A percentile compares a stretch with the other conserved stretches of the same genome.
Evolutionary conservation across 768 basidiomycete genomes (phyloP).

Genomic region (Lactarius tabidus): DNA sequence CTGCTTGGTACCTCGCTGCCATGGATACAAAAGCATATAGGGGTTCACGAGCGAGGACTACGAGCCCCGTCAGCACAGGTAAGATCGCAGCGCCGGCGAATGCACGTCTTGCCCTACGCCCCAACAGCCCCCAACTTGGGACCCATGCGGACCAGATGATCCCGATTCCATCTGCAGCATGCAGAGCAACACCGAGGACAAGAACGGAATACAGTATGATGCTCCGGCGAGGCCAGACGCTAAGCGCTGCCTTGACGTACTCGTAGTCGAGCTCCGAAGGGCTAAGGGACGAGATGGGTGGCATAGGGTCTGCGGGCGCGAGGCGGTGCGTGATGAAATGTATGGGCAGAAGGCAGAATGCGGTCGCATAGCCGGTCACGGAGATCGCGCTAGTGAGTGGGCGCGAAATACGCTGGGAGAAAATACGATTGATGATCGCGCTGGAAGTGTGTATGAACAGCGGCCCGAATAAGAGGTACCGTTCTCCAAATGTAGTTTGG

Average conservation of each 20-base stretch:
- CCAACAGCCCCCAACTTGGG: slow-evolving; percentile 30
- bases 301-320: slow-evolving; percentile 41
- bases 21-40: slow-evolving; percentile 51
- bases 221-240: slow-evolving; percentile 56
- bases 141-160: slow-evolving; percentile 51
- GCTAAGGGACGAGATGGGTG: slow-evolving; percentile 55
- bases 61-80: slow-evolving; percentile 56
- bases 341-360: slow-evolving; percentile 57
- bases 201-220: slow-evolving; percentile 63
- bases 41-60: slow-evolving; percentile 52
- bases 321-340: slow-evolving; percentile 69
- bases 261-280: slow-evolving; percentile 81
- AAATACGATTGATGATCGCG: slow-evolving; percentile 54
- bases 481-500: slow-evolving; percentile 66
- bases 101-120: slow-evolving; percentile 32
- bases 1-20: slow-evolving; percentile 47
- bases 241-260: slow-evolving; percentile 71
- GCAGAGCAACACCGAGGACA: slow-evolving; percentile 50
- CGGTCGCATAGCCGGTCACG: slow-evolving; percentile 57
- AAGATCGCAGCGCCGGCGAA: slow-evolving; percentile 40
- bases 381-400: slow-evolving; percentile 45
- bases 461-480: slow-evolving; percentile 61
- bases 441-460: slow-evolving; percentile 61
- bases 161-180: slow-evolving; percentile 57
- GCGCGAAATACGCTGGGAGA: slow-evolving; percentile 39